Evolutionary conservation across 768 basidiomycete genomes (phyloP).

Genomic region (Tylopilus rubrobrunneus): DNA sequence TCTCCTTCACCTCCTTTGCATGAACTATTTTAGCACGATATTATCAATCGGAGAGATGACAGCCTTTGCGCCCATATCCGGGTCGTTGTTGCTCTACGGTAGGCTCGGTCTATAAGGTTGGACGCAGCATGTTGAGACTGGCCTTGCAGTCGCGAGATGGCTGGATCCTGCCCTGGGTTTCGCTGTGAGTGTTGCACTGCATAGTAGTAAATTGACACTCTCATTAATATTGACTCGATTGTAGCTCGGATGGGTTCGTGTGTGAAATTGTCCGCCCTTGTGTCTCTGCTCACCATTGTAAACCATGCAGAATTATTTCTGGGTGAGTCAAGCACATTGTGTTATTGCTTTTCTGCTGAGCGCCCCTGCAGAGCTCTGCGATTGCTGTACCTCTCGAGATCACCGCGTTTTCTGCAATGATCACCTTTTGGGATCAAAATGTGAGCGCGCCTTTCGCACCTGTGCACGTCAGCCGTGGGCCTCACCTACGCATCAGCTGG

Average conservation of each 20-base stretch:
- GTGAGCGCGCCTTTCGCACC: conserved; percentile 2
- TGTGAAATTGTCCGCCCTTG: neutral
- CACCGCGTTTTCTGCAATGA: conserved; percentile 46
- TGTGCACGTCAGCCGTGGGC: neutral
- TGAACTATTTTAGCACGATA: neutral
- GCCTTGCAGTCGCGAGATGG: conserved; percentile 28
- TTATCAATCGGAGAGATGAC: conserved; percentile 30
- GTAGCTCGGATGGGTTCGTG: conserved; percentile 25
- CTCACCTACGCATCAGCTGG: conserved; percentile 22
- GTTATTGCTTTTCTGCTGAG: neutral
- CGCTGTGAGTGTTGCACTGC: conserved; percentile 17
- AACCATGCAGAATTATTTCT: conserved; percentile 31
- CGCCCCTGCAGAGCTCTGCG: conserved; percentile 7
- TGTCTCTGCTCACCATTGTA: neutral
- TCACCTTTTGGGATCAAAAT: conserved; percentile 46
- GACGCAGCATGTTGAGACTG: neutral
- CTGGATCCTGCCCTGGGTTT: conserved; percentile 31
- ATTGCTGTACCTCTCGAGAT: conserved; percentile 49
- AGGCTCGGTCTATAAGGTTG: neutral
- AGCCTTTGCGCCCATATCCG: conserved; percentile 26
- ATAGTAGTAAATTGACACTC: too few species aligned
- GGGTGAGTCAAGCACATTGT: conserved; percentile 13
- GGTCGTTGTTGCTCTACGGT: conserved; percentile 28
- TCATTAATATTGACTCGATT: neutral
- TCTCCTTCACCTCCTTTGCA: neutral